A percentile compares a stretch with the other conserved stretches of the same genome.
Evolutionary conservation across 2,329 filamentous ascomycete species (phyloP).

Genomic region (Penicillium sclerotiorum): DNA sequence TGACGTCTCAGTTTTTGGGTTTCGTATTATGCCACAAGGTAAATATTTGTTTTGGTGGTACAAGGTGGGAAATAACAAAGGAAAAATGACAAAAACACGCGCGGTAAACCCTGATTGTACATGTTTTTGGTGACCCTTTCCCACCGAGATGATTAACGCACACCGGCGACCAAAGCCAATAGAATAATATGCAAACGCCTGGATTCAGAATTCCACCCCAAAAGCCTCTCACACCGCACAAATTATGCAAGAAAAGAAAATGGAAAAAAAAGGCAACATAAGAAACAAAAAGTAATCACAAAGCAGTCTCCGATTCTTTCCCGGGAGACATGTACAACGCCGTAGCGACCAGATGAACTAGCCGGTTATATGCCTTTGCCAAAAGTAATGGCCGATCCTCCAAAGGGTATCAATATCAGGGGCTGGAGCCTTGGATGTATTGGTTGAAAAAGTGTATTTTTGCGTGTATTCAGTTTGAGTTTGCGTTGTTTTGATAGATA

Average conservation of each 20-base stretch:
- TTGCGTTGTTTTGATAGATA: slow-evolving; percentile 1
- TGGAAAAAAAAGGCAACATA: slow-evolving; percentile 4
- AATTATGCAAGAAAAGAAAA: slow-evolving; percentile 29
- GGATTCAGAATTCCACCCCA: slow-evolving; percentile 32
- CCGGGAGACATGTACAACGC: slow-evolving; percentile 29
- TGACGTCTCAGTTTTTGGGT: slow-evolving; percentile 9
- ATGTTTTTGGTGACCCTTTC: slow-evolving; percentile 12
- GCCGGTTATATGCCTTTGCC: slow-evolving; percentile 20
- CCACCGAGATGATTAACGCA: slow-evolving; percentile 21
- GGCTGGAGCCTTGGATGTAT: neutral
- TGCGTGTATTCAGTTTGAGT: slow-evolving; percentile 7
- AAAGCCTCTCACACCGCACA: slow-evolving; percentile 16
- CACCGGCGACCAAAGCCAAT: slow-evolving; percentile 19
- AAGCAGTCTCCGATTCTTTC: slow-evolving; percentile 15
- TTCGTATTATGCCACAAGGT: slow-evolving; percentile 22
- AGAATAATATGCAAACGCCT: slow-evolving; percentile 30
- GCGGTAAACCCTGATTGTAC: slow-evolving; percentile 25
- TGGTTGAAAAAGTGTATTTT: slow-evolving; percentile 4
- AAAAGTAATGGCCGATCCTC: slow-evolving; percentile 14
- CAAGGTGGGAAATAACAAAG: slow-evolving; percentile 25
- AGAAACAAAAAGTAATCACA: slow-evolving; percentile 17
- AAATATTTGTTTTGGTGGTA: slow-evolving; percentile 23
- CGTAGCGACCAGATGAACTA: slow-evolving; percentile 11
- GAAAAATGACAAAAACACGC: slow-evolving; percentile 25
- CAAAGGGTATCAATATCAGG: slow-evolving; percentile 27